Evolutionary conservation across 208 protist genomes (phyloP).

Genomic region (Lotmaria passim): DNA sequence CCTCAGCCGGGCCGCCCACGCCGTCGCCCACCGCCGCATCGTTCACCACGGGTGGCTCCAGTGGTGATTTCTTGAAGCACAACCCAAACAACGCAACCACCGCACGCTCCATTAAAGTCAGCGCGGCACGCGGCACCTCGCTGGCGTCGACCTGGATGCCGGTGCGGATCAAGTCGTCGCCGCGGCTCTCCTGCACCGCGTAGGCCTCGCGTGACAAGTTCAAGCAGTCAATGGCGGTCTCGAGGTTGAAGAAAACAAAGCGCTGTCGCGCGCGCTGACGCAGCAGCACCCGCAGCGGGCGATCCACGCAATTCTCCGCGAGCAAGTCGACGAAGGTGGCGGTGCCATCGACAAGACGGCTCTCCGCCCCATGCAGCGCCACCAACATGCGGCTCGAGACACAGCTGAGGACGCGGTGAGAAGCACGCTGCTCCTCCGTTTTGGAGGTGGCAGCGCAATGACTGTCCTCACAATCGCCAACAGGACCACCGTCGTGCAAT

Average conservation of each 20-base stretch:
- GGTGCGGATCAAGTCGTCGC: constrained; percentile 35
- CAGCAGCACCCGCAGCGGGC: constrained; percentile 32
- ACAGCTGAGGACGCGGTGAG: constrained; percentile 4
- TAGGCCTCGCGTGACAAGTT: constrained; percentile 85
- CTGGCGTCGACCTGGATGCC: constrained; percentile 37
- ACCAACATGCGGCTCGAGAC: constrained; percentile 32
- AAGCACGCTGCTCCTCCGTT: not conserved
- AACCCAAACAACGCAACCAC: constrained; percentile 19
- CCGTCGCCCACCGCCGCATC: not conserved
- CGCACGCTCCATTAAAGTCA: constrained; percentile 28
- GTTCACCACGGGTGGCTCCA: not conserved
- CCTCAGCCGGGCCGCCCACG: not conserved
- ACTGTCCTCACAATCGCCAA: not conserved
- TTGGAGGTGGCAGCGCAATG: not conserved
- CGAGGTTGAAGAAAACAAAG: constrained; percentile 89
- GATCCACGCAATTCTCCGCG: constrained; percentile 36
- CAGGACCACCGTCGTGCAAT: not conserved
- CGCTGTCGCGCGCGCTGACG: constrained; percentile 26
- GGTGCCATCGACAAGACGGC: constrained; percentile 37
- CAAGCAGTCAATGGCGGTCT: constrained; percentile 89
- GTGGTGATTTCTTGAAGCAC: constrained; percentile 26
- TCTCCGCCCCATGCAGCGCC: constrained; percentile 28
- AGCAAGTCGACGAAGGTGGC: constrained; percentile 39
- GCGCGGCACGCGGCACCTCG: constrained; percentile 28
- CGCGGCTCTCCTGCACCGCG: constrained; percentile 43